Percentiles rank a stretch among this genome's conserved stretches.
Conservation (phyloP, 2,329 filamentous ascomycete species). For the Chrysoporthe cubensis region DNA sequence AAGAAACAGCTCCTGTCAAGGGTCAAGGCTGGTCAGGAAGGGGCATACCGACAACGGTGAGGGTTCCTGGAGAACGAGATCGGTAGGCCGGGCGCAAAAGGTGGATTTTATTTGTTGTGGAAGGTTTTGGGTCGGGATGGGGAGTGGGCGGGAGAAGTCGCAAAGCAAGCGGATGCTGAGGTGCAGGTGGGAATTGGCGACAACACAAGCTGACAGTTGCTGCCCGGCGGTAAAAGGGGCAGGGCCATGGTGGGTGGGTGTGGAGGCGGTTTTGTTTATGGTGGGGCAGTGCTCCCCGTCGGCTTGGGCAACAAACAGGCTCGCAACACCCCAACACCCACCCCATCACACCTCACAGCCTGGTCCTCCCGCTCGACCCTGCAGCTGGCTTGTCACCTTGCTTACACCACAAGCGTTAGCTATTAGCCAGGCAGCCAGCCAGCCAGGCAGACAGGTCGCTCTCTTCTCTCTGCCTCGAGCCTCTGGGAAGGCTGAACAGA, state of each 20-base stretch:
- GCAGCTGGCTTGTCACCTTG: background rate
- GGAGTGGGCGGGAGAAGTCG: constrained; percentile 18
- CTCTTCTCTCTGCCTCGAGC: background rate
- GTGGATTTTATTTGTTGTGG: constrained; percentile 12
- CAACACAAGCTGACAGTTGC: constrained; percentile 26
- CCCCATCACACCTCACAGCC: background rate
- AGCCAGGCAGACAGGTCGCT: background rate
- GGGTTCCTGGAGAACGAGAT: constrained; percentile 19
- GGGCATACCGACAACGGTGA: constrained; percentile 22
- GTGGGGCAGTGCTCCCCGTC: constrained; percentile 19
- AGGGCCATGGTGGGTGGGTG: constrained; percentile 10
- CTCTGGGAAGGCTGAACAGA: background rate
- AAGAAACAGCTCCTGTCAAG: background rate
- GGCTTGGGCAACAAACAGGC: constrained; percentile 4
- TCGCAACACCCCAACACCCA: background rate
- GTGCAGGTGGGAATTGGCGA: constrained; percentile 18
- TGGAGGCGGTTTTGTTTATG: constrained; percentile 14
- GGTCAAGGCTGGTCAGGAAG: background rate
- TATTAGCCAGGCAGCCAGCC: background rate
- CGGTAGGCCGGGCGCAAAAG: constrained; percentile 13
- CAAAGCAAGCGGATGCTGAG: constrained; percentile 22
- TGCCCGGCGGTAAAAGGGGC: constrained; percentile 15
- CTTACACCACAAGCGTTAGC: background rate
- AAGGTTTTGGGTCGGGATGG: constrained; percentile 20
- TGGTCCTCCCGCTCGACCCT: background rate